Base-by-base conservation (phyloP, 495 filamentous ascomycete genomes). In the Aspergillus panamensis region DNA sequence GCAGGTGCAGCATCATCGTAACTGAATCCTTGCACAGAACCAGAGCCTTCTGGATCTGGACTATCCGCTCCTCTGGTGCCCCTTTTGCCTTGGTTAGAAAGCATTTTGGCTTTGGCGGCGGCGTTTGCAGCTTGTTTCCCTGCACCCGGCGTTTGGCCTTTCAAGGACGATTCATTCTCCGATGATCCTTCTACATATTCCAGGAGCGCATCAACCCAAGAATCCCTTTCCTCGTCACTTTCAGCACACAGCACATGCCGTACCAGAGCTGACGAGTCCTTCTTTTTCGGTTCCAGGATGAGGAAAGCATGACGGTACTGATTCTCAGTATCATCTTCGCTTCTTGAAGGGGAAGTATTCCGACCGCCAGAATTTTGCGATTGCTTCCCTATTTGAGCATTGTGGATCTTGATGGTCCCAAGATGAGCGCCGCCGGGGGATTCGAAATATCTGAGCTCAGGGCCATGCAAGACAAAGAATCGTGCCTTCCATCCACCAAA, bases 401-500 rank as follows among this genome's bases (percentile, higher is more conserved):
- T 90, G 54, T 85, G 81, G 17, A 98, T 82, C 72, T 92, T 96
- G 72, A 98, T 96, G 19, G 91, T 93, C 9, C 94, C 94, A 50
- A 97, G 75, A 68, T 96, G 89, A 25, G 90, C 80, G 12, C 94
- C 94, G 42, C 92, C 91, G 0, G 88, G 90, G 3, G 85, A 81
- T 70, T 98, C 94, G 66, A 91, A 97, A 68, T 98, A 97, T 64
- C 87, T 91, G 60, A 98, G 73, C 35, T 90, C 80, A 14, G 95
- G 90, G 2, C 91, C 91, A 65, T 97, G 90, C 1, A 98, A 82
- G 44, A 96, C 81, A 63, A 98, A 98, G 68, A 89, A 97, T 53
- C 94, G 82, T 14, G 90, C 91, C 69, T 98, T 98, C 94, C 94
- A 98, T n/a, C 94, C 94, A 21, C 94, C 94, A 72, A 97, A 97